Percentiles rank a stretch among this genome's conserved stretches.
Conservation (phyloP, 305 asterid species). For the Fraxinus albicans region DNA sequence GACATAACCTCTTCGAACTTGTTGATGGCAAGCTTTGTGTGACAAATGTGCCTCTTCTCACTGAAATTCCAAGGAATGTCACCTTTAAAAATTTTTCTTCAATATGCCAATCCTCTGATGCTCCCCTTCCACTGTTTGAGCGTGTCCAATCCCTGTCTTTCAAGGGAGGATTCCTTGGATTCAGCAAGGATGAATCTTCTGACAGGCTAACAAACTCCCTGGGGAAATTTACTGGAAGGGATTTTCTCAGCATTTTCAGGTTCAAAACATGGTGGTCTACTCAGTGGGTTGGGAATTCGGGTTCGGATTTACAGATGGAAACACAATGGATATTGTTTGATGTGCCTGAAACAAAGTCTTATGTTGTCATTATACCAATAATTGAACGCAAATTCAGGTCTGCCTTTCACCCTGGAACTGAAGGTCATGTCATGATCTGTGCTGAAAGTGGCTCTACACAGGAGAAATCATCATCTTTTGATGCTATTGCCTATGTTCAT, state of each 20-base stretch:
- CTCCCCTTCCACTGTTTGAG: constrained; percentile 44
- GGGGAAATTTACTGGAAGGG: constrained; percentile 54
- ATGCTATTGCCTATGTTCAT: constrained; percentile 55
- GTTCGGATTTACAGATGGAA: constrained; percentile 77
- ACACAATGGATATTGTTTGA: constrained; percentile 74
- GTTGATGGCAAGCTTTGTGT: constrained; percentile 40
- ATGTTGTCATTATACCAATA: constrained; percentile 56
- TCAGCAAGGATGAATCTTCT: constrained; percentile 39
- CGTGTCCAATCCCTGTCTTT: constrained; percentile 49
- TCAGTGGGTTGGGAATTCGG: constrained; percentile 74
- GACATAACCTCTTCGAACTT: constrained; percentile 36
- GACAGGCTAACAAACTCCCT: constrained; percentile 52
- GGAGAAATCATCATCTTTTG: constrained; percentile 44
- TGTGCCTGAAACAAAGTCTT: constrained; percentile 56
- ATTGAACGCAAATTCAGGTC: constrained; percentile 68
- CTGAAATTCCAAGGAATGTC: constrained; percentile 58
- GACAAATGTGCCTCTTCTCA: constrained; percentile 40
- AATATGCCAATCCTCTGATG: constrained; percentile 41
- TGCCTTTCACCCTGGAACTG: constrained; percentile 57
- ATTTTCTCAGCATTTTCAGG: constrained; percentile 79
- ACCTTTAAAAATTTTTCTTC: constrained; percentile 53
- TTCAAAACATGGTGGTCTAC: constrained; percentile 95
- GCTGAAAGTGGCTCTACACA: constrained; percentile 77
- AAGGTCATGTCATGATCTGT: constrained; percentile 51
- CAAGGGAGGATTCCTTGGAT: constrained; percentile 71